Conservation (phyloP, 2,329 filamentous ascomycete genomes). For the Myriosclerotinia scirpicola region DNA sequence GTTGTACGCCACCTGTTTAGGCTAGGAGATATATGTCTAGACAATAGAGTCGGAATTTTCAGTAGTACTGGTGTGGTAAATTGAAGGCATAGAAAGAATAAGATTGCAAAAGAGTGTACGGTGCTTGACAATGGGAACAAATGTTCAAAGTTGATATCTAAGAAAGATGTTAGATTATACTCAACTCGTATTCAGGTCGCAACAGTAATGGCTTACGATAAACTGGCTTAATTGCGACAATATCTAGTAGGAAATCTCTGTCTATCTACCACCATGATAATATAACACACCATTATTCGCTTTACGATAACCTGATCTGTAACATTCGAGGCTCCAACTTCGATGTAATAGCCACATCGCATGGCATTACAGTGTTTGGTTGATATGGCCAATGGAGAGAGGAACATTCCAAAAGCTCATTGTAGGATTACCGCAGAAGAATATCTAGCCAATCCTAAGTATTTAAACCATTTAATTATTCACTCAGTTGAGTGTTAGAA, state of each 20-base stretch:
- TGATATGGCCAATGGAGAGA: background rate
- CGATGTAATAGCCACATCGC: background rate
- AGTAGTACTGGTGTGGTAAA: background rate
- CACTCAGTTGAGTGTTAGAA: no score
- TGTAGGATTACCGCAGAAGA: background rate
- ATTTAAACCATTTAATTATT: background rate
- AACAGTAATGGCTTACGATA: background rate
- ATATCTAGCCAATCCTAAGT: background rate
- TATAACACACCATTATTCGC: background rate
- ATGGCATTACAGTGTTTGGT: background rate
- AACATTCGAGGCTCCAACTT: background rate
- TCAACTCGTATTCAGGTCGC: background rate
- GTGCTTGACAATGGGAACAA: background rate
- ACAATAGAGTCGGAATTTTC: background rate
- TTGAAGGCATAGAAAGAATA: background rate
- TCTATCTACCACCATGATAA: background rate
- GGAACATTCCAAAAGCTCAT: background rate
- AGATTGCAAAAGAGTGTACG: no score
- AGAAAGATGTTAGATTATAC: background rate
- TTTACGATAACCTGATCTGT: background rate
- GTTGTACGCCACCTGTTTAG: slow-evolving; percentile 13
- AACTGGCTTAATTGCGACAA: background rate
- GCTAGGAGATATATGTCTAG: background rate
- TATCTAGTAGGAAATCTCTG: background rate
- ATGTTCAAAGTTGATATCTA: background rate